These are phyloP conservation scores for Anisogramma anomala DNA, from an alignment of 2,329 filamentous ascomycete species.

Conservation along the genomic window DNA sequence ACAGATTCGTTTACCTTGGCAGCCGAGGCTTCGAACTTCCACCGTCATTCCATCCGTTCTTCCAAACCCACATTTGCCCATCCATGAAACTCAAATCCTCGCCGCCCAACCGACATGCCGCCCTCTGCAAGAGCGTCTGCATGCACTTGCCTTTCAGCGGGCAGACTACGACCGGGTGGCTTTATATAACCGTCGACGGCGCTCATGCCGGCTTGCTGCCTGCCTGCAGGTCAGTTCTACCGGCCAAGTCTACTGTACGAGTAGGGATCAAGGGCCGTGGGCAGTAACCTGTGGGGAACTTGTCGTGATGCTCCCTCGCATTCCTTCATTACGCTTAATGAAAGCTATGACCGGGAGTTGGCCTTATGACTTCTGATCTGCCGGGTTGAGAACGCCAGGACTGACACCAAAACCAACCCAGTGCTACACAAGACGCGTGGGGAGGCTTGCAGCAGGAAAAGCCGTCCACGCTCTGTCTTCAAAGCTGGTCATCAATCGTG, in stretches of 20 bases:
- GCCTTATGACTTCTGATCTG: neutral
- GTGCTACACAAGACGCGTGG: neutral
- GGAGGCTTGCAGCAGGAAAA: neutral
- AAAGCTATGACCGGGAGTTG: neutral
- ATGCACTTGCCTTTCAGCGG: too few relatives aligned
- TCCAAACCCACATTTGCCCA: neutral
- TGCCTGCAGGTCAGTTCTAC: too few relatives aligned
- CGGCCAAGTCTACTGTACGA: too few relatives aligned
- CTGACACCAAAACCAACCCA: neutral
- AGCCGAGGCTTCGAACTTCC: neutral
- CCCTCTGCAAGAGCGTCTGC: too few relatives aligned
- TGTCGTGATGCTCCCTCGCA: neutral
- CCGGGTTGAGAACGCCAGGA: too few relatives aligned
- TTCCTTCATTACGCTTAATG: neutral
- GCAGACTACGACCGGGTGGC: too few relatives aligned
- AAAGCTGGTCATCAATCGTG: neutral
- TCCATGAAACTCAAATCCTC: neutral
- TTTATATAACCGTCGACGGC: too few relatives aligned
- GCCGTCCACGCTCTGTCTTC: neutral
- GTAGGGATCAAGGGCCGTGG: neutral
- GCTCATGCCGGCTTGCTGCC: too few relatives aligned
- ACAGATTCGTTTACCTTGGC: neutral
- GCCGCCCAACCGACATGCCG: neutral
- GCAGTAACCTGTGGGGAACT: neutral
- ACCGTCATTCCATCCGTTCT: constrained; percentile 1